Base-by-base conservation (phyloP, 768 basidiomycete genomes). In the Hemileccinum rubropunctum region DNA sequence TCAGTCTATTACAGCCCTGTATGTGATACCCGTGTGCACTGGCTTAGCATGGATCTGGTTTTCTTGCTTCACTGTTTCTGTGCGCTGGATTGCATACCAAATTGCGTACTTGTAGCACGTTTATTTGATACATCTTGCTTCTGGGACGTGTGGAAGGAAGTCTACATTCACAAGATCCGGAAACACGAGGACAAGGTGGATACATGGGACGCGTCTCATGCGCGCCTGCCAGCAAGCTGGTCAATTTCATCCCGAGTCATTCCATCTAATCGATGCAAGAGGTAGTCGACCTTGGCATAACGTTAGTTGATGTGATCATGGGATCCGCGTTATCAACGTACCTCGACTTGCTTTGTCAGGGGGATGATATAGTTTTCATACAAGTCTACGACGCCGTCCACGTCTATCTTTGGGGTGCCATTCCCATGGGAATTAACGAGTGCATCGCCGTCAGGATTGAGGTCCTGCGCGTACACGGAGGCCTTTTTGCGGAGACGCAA, bases 271-370 rank as follows among this genome's bases (percentile, higher is more conserved):
- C 97, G 80, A 53, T 82, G 83, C 8, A 98, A 71, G n/a, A 99
- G 80, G 69, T 99, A 99, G 45, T 98, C 93, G 34, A 98, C 91
- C 95, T 98, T 60, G 32, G 11, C 33, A 48, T 14, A 20, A 13
- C 15, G 39, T 59, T 36, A 40, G 34, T 41, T 7, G 41, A 47
- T 35, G 39, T 35, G 46, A 46, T 34, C 20, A 13, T 10, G 43
- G 21, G 27, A 39, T 5, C 14, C 39, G 37, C 23, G 49, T 20
- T 20, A 13, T 60, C 72, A 2, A 48, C 77, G 41, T 64, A 95
- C 95, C 91, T 99, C 97, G 50, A 99, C 91, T 64, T 97, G 93
- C 69, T 95, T 98, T 1, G 97, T 99, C 57, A 99, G 68, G 9
- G 97, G 97, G 51, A 99, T 99, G 56, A 99, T 94, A 61, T 87